phyloP scores from a whole-genome alignment of 2,329 filamentous ascomycete species.

The Cordyceps javanica region DNA sequence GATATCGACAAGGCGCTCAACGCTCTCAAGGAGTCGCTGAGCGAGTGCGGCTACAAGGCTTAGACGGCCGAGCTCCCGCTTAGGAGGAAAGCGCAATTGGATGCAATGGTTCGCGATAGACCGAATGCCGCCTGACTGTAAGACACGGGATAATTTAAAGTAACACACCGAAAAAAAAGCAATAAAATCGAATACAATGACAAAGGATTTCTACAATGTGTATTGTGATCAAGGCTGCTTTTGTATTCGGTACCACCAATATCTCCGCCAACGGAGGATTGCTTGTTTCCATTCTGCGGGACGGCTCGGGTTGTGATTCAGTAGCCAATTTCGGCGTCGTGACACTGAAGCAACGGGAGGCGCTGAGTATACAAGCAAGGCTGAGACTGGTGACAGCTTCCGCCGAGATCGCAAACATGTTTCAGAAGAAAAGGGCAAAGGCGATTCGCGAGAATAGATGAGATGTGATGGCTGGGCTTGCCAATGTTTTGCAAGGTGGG shows the following conservation, averaged over 20 bases:
- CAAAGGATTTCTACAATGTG: not conserved
- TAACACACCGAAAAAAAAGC: not conserved
- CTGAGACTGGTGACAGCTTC: not conserved
- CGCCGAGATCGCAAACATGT: too few species aligned
- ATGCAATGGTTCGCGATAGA: not conserved
- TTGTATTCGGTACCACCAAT: not conserved
- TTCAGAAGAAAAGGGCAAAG: not conserved
- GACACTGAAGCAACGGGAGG: not conserved
- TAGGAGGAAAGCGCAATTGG: not conserved
- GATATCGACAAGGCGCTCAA: slow-evolving; percentile 82
- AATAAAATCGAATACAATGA: not conserved
- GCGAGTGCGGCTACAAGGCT: slow-evolving; percentile 59
- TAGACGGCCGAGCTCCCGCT: not conserved
- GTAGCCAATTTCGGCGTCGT: not conserved
- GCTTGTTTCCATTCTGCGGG: not conserved
- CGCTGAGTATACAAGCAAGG: not conserved
- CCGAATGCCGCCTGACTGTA: slow-evolving; percentile 1
- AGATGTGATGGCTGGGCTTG: not conserved
- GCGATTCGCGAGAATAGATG: not conserved
- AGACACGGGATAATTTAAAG: slow-evolving; percentile 1
- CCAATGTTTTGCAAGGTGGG: not conserved
- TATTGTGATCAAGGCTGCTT: too few species aligned
- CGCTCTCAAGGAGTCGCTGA: slow-evolving; percentile 67
- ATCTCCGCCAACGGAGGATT: not conserved
- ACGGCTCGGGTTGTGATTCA: not conserved